Evolutionary conservation across 495 filamentous ascomycete species (phyloP).

Genomic region (Astrocystis sublimbata): DNA sequence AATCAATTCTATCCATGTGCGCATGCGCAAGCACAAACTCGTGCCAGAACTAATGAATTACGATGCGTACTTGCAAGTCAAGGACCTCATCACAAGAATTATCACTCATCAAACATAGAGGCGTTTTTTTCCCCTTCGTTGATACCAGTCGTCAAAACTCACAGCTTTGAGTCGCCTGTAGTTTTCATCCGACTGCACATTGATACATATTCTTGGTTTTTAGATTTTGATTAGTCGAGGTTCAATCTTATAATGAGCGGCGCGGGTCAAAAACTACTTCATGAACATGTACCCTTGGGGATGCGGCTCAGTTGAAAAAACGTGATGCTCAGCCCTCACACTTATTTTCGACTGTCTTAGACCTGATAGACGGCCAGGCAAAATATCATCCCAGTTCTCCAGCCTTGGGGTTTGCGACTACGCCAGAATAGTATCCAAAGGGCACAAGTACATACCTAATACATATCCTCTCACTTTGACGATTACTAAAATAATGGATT

Average conservation of each 20-base stretch:
- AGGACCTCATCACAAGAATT: slow-evolving; percentile 25
- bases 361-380: slow-evolving; percentile 49
- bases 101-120: neutral
- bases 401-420: slow-evolving; percentile 48
- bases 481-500: neutral
- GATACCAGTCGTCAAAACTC: neutral
- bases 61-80: neutral
- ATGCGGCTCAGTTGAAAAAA: slow-evolving; percentile 34
- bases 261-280: slow-evolving; percentile 45
- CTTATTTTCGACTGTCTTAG: slow-evolving; percentile 43
- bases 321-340: slow-evolving; percentile 30
- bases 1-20: neutral
- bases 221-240: neutral
- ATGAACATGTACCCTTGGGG: slow-evolving; percentile 53
- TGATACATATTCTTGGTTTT: neutral
- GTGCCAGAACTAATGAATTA: too few species aligned
- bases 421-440: neutral
- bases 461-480: neutral
- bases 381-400: slow-evolving; percentile 26
- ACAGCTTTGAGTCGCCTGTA: neutral
- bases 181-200: neutral
- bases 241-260: slow-evolving; percentile 9
- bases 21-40: neutral
- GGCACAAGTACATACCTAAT: neutral
- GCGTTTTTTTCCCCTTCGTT: neutral